These are phyloP conservation scores for Alternaria atra DNA, from an alignment of 2,329 filamentous ascomycete species.

Conservation along the genomic window DNA sequence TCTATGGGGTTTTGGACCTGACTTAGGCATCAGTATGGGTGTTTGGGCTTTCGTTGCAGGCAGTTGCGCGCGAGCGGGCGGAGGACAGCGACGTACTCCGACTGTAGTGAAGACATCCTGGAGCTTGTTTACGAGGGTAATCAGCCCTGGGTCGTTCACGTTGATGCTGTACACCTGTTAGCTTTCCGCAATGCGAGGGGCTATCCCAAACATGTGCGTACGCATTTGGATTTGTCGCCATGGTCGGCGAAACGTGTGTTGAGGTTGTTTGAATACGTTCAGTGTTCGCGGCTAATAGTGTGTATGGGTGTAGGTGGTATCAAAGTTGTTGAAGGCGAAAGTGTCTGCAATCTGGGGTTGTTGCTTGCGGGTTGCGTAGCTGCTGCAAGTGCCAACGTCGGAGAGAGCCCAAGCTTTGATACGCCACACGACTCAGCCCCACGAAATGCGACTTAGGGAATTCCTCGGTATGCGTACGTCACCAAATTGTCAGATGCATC, in stretches of 20 bases:
- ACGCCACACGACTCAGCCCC: conserved; percentile 18
- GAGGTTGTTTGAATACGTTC: conserved; percentile 11
- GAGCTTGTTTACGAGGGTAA: conserved; percentile 94
- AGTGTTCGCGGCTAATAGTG: conserved; percentile 6
- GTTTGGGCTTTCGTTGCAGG: conserved; percentile 16
- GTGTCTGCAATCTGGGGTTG: conserved; percentile 31
- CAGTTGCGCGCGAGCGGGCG: conserved; percentile 2
- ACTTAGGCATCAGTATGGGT: conserved; percentile 42
- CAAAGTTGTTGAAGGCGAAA: conserved; percentile 25
- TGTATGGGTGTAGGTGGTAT: conserved; percentile 21
- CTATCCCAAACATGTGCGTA: conserved; percentile 37
- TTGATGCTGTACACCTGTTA: conserved; percentile 66
- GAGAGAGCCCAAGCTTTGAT: conserved; percentile 23
- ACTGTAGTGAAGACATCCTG: conserved; percentile 99
- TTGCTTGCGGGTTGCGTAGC: conserved; percentile 30
- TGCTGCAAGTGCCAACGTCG: conserved; percentile 25
- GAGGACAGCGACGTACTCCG: conserved; percentile 66
- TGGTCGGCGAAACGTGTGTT: conserved; percentile 37
- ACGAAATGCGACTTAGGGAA: conserved; percentile 5
- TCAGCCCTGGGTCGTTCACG: conserved; percentile 74
- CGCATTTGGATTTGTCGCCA: conserved; percentile 55
- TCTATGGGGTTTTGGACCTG: conserved; percentile 99
- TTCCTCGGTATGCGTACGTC: conserved; percentile 9
- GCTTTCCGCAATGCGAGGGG: conserved; percentile 32
- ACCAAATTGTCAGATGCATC: conserved; percentile 12